phyloP scores from a whole-genome alignment of 176 grass and related monocot genomes.

The Puya raimondii region DNA sequence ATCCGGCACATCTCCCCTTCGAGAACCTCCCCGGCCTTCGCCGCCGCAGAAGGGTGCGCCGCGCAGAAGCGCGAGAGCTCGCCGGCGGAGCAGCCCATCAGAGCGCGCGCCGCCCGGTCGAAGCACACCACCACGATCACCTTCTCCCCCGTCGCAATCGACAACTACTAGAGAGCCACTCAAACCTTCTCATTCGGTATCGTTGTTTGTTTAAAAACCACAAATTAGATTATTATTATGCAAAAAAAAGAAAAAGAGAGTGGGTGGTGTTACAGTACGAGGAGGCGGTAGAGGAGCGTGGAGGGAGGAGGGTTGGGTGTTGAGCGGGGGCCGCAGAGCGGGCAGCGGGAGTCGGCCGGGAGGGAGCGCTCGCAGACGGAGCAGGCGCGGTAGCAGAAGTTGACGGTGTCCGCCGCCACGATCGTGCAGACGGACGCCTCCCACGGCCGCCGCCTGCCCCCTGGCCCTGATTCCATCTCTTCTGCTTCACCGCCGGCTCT shows the following conservation, averaged over 20 bases:
- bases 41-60: constrained; percentile 23
- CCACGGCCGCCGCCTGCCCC: constrained; percentile 32
- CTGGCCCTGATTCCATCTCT: no score
- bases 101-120: constrained; percentile 46
- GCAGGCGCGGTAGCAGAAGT: constrained; percentile 54
- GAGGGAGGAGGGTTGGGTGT: not conserved
- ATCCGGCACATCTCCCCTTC: constrained; percentile 62
- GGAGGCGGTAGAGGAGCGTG: constrained; percentile 45
- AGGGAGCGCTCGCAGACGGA: constrained; percentile 37
- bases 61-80: constrained; percentile 39
- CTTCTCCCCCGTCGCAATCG: constrained; percentile 57
- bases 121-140: constrained; percentile 51
- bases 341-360: constrained; percentile 20
- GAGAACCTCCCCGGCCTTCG: constrained; percentile 34
- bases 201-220: no score
- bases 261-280: not conserved
- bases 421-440: constrained; percentile 62
- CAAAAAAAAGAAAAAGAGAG: not conserved
- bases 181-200: no score
- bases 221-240: not conserved
- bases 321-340: constrained; percentile 16
- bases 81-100: constrained; percentile 45
- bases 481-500: not conserved
- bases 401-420: constrained; percentile 37
- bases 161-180: constrained; percentile 28